Percentiles rank a stretch among this genome's conserved stretches.
These are phyloP conservation scores for Eucalyptus polybractea DNA, from an alignment of 345 rosid species.

Conservation along the genomic window DNA sequence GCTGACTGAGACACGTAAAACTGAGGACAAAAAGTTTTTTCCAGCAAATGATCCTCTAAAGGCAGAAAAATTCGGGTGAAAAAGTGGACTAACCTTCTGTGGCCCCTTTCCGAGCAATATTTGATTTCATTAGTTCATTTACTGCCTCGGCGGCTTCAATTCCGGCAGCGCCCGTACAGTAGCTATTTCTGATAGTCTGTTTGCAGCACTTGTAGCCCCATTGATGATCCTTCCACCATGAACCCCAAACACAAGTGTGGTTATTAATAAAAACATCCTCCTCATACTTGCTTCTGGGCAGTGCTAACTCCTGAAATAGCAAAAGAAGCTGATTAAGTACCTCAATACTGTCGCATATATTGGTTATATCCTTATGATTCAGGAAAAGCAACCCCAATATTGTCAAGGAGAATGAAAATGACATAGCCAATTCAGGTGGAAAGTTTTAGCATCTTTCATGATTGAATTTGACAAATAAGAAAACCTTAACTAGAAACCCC, in stretches of 20 bases:
- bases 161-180: conserved; percentile 74
- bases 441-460: not conserved
- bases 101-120: conserved; percentile 43
- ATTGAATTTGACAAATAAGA: not conserved
- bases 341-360: not conserved
- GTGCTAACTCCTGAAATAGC: conserved; percentile 25
- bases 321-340: not conserved
- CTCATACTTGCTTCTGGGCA: conserved; percentile 58
- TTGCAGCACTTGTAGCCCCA: conserved; percentile 85
- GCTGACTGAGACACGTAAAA: not conserved
- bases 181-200: conserved; percentile 63
- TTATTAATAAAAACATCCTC: conserved; percentile 47
- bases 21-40: not conserved
- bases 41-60: not conserved
- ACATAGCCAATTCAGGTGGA: not conserved
- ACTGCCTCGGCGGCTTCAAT: conserved; percentile 78
- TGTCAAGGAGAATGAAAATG: not conserved
- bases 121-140: conserved; percentile 53
- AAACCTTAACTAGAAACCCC: not conserved
- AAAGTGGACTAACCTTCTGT: conserved; percentile 22
- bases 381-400: not conserved
- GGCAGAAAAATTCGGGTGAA: not conserved
- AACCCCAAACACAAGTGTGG: conserved; percentile 83
- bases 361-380: not conserved
- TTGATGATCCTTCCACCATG: conserved; percentile 87